Base-by-base conservation (phyloP, 768 basidiomycete species). In the Leccinellum albellum region DNA sequence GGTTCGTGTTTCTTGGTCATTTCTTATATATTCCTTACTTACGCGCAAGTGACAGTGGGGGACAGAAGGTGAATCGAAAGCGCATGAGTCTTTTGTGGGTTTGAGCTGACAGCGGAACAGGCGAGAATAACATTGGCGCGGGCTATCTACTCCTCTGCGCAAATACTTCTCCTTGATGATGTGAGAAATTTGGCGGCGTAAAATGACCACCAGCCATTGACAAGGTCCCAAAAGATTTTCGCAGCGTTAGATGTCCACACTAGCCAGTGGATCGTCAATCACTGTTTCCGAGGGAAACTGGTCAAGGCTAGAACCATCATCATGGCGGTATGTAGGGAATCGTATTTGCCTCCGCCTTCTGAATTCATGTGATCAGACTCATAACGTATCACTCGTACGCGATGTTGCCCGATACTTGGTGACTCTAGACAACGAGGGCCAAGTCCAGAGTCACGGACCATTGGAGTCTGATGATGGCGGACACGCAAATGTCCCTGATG, bases 131-230 rank as follows among this genome's bases (percentile, higher is more conserved):
- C 81, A 1, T 70, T 84, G 21, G 85, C 85, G 1, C 74, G 84
- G 0, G 83, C 82, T 0, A 67, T 85, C 2, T 87, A 87, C 62
- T 81, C 80, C 1, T 71, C 70, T 15, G 84, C 89, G 0, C 68
- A 81, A 28, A 81, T 86, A 15, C 65, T 93, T 12, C 71, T 93
- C 13, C 73, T 91, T 33, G 90, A 93, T 64, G 89, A 91, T 64
- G 82, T 89, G 49, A 42, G 54, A 20, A 40, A 42, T 35, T 37
- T 15, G 24, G 46, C 24, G 5, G 10, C 9, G 33, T 15, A 3
- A 9, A 47, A 47, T 8, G 32, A 45, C 37, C 8, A 9, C 28
- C 29, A 24, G 4, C 8, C 3, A 60, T 31, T 58, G 23, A 51
- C 32, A 23, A 14, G 5, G 13, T 4, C n/a, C 24, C 20, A 20